phyloP scores from a whole-genome alignment of 768 basidiomycete species.

The Podaxis pistillaris region DNA sequence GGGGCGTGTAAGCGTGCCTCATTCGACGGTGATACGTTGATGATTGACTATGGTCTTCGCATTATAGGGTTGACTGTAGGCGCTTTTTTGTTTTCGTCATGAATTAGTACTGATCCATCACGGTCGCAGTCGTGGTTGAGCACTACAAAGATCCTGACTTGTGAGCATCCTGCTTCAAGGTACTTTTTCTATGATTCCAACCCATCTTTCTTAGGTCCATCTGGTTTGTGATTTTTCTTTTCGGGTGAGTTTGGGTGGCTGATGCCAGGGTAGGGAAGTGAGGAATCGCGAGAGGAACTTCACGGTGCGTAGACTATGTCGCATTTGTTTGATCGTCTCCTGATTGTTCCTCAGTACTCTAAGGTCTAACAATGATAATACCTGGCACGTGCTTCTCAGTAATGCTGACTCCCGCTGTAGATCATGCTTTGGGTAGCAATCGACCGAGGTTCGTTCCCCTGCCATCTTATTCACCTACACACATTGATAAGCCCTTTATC shows the following conservation, averaged over 20 bases:
- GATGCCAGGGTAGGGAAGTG: slow-evolving; percentile 68
- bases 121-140: slow-evolving; percentile 61
- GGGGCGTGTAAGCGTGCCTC: slow-evolving; percentile 62
- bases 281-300: slow-evolving; percentile 83
- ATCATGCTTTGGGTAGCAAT: slow-evolving; percentile 97
- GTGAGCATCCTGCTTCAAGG: slow-evolving; percentile 39
- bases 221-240: slow-evolving; percentile 52
- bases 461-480: neutral
- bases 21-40: slow-evolving; percentile 1
- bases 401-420: slow-evolving; percentile 29
- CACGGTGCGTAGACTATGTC: slow-evolving; percentile 50
- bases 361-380: slow-evolving; percentile 44
- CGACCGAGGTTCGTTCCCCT: slow-evolving; percentile 63
- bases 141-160: slow-evolving; percentile 77
- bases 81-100: neutral
- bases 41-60: neutral
- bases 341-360: slow-evolving; percentile 54
- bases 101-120: neutral
- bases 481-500: neutral
- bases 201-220: slow-evolving; percentile 59
- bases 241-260: neutral
- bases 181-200: neutral
- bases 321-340: neutral
- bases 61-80: slow-evolving; percentile 69
- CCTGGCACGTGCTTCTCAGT: slow-evolving; percentile 11